Conservation (phyloP, 148 eudicot species). For the Rhododendron ferrugineum region DNA sequence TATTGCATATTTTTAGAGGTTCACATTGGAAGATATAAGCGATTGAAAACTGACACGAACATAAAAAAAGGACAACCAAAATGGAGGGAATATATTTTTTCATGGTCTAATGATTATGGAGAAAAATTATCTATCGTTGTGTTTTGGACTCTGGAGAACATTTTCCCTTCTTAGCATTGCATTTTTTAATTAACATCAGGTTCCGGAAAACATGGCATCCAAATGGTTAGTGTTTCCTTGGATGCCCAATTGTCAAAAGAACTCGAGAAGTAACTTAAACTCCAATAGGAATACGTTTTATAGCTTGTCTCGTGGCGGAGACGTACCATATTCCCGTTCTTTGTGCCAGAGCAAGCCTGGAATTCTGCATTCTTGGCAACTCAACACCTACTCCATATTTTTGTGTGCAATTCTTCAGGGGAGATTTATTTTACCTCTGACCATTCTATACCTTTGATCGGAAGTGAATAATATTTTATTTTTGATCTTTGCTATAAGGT, state of each 20-base stretch:
- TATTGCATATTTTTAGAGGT: too few relatives aligned
- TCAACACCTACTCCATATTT: not conserved
- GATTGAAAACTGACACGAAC: too few relatives aligned
- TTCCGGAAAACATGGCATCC: not conserved
- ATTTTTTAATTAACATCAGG: conserved; percentile 1
- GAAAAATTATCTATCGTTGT: not conserved
- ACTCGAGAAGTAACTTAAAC: not conserved
- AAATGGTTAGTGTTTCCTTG: not conserved
- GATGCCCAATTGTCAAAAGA: not conserved
- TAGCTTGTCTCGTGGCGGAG: not conserved
- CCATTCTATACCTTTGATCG: not conserved
- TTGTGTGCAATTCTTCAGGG: not conserved
- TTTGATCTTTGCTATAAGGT: not conserved
- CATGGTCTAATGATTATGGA: not conserved
- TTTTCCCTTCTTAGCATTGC: not conserved
- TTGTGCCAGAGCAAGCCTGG: not conserved
- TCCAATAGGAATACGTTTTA: not conserved
- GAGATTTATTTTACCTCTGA: not conserved
- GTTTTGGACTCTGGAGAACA: not conserved
- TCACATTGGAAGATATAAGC: too few relatives aligned
- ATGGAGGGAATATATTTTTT: not conserved
- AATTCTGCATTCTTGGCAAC: not conserved
- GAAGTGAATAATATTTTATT: not conserved
- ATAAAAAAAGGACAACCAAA: too few relatives aligned
- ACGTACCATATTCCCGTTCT: not conserved